Base-by-base conservation (phyloP, 129 eudicot genomes). In the Apium graveolens region DNA sequence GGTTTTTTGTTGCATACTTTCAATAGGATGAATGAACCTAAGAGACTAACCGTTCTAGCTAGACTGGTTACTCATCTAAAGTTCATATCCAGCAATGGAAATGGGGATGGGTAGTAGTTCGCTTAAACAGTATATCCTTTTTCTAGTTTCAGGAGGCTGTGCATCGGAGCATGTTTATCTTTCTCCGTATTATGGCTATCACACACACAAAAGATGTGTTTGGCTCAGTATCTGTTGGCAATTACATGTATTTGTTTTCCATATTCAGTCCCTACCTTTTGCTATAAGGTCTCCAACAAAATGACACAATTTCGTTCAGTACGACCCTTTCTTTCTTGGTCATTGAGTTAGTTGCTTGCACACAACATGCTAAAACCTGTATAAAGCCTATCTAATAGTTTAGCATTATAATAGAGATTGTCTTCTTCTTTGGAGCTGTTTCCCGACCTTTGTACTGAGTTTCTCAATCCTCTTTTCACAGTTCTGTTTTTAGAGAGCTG, bases 401-500 rank as follows among this genome's bases (percentile, higher is more conserved):
- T 60, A 60, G 32, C 68, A 57, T 55, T 32, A n/a, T 24, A 53
- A 43, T 73, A 27, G 77, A 27, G 39, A 14, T 74, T 44, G 5
- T 27, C 57, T 43, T 74, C 13, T 55, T 43, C 41, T 20, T 1
- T 74, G 14, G 60, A 74, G 55, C 31, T 44, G 31, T 43, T 74
- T 74, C 32, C 7, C 10, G 17, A 27, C 77, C 41, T 27, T 44
- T 26, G 5, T 60, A 60, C 44, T 79, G 34, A 51, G 29, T 31
- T 44, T 66, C 46, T 17, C 65, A 66, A 53, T 78, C 46, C 32
- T 69, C 80, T 66, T 55, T 73, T 18, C 80, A 17, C 87, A 94
- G 97, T 81, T 86, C 98, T 51, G 89, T 86, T 39, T 94, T 94
- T 78, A 87, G 98, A 80, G 97, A 91, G 86, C 80, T 87, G 82